Conservation (phyloP, 192 early-diverging fungal genomes). For the Backusella parvicylindrica region DNA sequence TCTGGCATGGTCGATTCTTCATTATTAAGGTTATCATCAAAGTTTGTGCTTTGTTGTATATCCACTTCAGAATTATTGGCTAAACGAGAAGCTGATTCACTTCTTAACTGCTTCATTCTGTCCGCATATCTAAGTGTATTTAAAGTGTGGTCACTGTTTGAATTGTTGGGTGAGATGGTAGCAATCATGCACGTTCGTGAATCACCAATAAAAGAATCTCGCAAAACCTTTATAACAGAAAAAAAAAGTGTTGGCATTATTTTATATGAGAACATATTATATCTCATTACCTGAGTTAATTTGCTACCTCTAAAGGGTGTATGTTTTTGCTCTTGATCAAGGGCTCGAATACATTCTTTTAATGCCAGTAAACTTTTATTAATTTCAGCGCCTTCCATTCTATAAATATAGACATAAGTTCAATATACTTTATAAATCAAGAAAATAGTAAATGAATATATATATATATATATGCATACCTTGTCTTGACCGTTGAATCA, state of each 20-base stretch:
- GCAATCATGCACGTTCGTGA: constrained; percentile 98
- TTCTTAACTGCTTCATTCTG: constrained; percentile 29
- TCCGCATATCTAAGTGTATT: constrained; percentile 97
- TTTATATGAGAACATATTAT: too few species aligned
- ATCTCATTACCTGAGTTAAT: constrained; percentile 88
- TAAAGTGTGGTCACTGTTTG: constrained; percentile 91
- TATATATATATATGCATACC: constrained; percentile 40
- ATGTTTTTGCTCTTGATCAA: constrained; percentile 91
- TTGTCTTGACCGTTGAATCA: constrained; percentile 84
- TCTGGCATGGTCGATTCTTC: not conserved
- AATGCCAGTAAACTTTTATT: constrained; percentile 95
- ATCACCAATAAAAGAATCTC: constrained; percentile 97
- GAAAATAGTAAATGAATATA: not conserved
- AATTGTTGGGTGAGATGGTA: constrained; percentile 89
- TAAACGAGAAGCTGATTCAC: constrained; percentile 4
- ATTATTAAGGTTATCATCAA: not conserved
- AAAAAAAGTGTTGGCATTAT: too few species aligned
- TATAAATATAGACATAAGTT: constrained; percentile 14
- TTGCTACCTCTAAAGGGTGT: constrained; percentile 96
- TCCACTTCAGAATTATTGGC: not conserved
- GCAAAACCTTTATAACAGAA: constrained; percentile 66
- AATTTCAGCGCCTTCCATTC: constrained; percentile 97
- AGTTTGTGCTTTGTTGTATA: not conserved
- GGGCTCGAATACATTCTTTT: constrained; percentile 95
- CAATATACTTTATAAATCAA: too few species aligned